These are phyloP conservation scores for Leishmania arabica DNA, from an alignment of 208 protist genomes.

Conservation along the genomic window DNA sequence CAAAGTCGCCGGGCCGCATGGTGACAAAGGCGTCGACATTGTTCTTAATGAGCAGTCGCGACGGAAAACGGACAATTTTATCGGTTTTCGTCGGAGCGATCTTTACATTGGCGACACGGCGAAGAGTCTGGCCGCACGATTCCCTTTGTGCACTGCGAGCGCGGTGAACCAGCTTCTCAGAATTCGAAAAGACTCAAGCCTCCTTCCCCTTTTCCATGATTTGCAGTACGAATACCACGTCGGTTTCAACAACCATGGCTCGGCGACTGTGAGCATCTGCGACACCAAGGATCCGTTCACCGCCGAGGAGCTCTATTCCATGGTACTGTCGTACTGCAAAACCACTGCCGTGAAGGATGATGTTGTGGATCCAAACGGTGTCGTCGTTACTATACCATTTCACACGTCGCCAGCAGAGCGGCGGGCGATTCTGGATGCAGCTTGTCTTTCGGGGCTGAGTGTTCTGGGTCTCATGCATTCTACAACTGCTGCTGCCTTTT, in stretches of 20 bases:
- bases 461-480: slow-evolving; percentile 91
- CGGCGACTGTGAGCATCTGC: slow-evolving; percentile 50
- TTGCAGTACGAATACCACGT: slow-evolving; percentile 51
- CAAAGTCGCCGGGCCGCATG: slow-evolving; percentile 72
- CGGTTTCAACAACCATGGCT: slow-evolving; percentile 48
- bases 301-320: slow-evolving; percentile 86
- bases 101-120: slow-evolving; percentile 90
- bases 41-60: slow-evolving; percentile 95
- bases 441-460: slow-evolving; percentile 75
- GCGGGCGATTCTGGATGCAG: slow-evolving; percentile 90
- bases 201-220: slow-evolving; percentile 24
- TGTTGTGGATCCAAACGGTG: slow-evolving; percentile 49
- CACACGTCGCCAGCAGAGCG: slow-evolving; percentile 78
- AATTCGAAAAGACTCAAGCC: slow-evolving; percentile 49
- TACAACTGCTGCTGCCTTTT: slow-evolving; percentile 90
- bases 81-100: slow-evolving; percentile 92
- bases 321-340: slow-evolving; percentile 80
- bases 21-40: slow-evolving; percentile 84
- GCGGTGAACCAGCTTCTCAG: slow-evolving; percentile 76
- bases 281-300: slow-evolving; percentile 64
- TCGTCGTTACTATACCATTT: slow-evolving; percentile 93
- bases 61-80: slow-evolving; percentile 91
- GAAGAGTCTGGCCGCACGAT: slow-evolving; percentile 85
- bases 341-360: slow-evolving; percentile 57
- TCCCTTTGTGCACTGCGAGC: slow-evolving; percentile 71